Evolutionary conservation across 2,329 filamentous ascomycete species (phyloP), one percentile per base, ranked within the genome.

Genomic region (Pseudogymnoascus sp.): DNA sequence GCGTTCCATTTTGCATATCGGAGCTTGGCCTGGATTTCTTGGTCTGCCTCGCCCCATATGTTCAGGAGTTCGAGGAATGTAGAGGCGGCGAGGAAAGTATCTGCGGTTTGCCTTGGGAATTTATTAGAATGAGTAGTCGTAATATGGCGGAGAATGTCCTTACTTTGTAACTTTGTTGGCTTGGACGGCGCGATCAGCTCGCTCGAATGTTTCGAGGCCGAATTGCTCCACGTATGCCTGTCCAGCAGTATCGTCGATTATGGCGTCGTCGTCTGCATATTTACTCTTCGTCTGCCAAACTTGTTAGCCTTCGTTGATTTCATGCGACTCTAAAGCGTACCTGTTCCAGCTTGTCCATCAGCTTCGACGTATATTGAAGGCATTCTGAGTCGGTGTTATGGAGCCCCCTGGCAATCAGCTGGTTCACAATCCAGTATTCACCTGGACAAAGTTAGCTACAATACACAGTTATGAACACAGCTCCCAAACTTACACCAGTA

Each of bases 1-100:
- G 93, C 93, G 75, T 98, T 96, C 83, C 91, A 99, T 76, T 98
- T 99, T 45, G 93, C 92, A 74, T 91, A 99, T 75, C 96, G 97
- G 77, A 93, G 92, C 80, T 96, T 98, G 63, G 92, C 85, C 41
- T 86, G 81, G 19, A 88, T 85, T 72, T 98, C 92, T 0, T 84
- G 77, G 36, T 96, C 90, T 10, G 88, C 79, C 0, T 84, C 77
- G 5, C 86, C 88, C 92, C 93, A 99, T 71, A 96, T 89, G 68
- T 88, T 88, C 64, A 91, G 83, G 4, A 98, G 81, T 69, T 97
- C 92, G 72, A 98, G 87, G 75, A 99, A 98, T 0, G 92, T 96
- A 0, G 91, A 88, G 0, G 95, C 91, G 1, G 96, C 95, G 73
- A 93, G 89, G 69, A 98, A 96, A 0, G 93, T 98, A 73, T 96